Base-by-base conservation (phyloP, 1,139 yeast species). In the Dujonia santamariae region DNA sequence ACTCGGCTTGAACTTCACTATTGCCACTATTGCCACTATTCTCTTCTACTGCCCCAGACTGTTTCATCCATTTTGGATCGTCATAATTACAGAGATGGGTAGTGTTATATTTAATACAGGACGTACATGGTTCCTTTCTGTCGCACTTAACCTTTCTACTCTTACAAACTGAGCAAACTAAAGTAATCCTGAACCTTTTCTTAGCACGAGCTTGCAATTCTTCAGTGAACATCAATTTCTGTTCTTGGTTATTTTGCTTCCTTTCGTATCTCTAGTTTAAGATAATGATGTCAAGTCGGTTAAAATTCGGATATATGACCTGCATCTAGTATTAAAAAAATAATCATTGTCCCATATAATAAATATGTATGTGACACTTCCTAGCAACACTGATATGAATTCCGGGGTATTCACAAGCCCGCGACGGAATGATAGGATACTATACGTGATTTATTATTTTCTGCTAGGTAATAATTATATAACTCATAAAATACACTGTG, bases 131-230 rank as follows among this genome's bases (percentile, higher is more conserved):
- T 7, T 3, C 3, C 4, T 37, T 37, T 14, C 30, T 24, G 26
- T 42, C 27, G 14, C 45, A 44, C 14, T 50, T 53, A 4, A 54
- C 50, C 35, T 57, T 58, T 39, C 56, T 45, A 41, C 44, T 44
- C 14, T 60, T 48, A 32, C 63, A 58, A 25, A 46, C 49, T 12
- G 52, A 39, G 32, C 63, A 58, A 2, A 61, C 52, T 2, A 49
- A 46, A 11, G 53, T 52, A 2, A 47, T 38, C 20, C 55, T 16
- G 18, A 34, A 34, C 13, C 36, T 18, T 13, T 34, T 34, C 18
- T 28, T 27, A 7, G 17, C 7, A 4, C 11, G 18, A 12, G n/a
- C 9, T 12, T 30, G 28, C 28, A 30, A 28, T 28, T 23, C 23
- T 3, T 24, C 11, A 19, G 21, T 19, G 21, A 19, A n/a, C n/a